Evolutionary conservation across 176 grass and related monocot species (phyloP), one percentile per base, ranked within the genome.

Genomic region (Thinopyrum elongatum): DNA sequence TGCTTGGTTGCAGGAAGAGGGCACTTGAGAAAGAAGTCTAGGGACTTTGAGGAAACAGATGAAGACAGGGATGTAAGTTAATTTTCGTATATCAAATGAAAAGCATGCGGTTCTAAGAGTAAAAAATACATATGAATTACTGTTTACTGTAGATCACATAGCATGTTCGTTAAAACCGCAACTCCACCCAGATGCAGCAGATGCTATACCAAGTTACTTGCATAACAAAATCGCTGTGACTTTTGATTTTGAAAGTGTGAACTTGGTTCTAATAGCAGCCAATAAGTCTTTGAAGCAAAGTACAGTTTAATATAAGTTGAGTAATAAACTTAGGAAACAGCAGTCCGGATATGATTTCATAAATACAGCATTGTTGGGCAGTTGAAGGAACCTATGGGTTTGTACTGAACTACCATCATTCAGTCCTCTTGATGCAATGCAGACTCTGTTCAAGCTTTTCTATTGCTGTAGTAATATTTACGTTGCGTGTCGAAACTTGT

Each of bases 51-150:
- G 17, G 89, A 95, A 87, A 81, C 57, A 76, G 80, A 84, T 57
- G 84, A 89, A 78, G 84, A 84, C 7, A 17, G 25, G 1, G 47
- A 51, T 91, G 97, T 99, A 91, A 94, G 88, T 82, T 86, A 39
- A 39, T 39, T 39, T 39, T 80, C 84, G 35, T 39, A 39, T 30
- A 38, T 22, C 19, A 47, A 65, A 66, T 68, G 30, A 78, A 34
- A 30, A 80, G 6, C 30, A 21, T 71, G 22, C 13, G 5, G 8
- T 73, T 78, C 72, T 28, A 3, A 36, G 35, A 44, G 21, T 75
- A 5, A 46, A 59, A 53, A 25, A 21, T 1, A 42, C 9, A 67
- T 14, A 19, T 31, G 2, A 36, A 11, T 55, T 30, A 42, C 26
- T 25, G 65, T 15, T 65, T 22, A 13, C 5, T 85, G 73, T 58